A percentile compares a stretch with the other conserved stretches of the same genome.
phyloP scores from a whole-genome alignment of 768 basidiomycete species.

The Hemileccinum impolitum region DNA sequence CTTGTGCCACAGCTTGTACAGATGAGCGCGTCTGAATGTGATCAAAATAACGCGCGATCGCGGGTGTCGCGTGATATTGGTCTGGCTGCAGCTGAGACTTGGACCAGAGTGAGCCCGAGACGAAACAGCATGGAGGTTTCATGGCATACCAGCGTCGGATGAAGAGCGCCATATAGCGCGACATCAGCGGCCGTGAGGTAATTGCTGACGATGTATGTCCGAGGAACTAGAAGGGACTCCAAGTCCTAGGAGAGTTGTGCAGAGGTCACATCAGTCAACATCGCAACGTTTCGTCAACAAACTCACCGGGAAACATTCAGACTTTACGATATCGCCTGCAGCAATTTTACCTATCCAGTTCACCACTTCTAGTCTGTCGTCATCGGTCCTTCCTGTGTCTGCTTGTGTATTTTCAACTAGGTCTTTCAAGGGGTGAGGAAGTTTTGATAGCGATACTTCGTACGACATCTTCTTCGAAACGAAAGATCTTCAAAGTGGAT shows the following conservation, averaged over 20 bases:
- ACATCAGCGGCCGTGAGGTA: constrained; percentile 88
- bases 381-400: constrained; percentile 52
- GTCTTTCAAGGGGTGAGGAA: constrained; percentile 48
- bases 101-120: constrained; percentile 8
- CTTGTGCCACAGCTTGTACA: constrained; percentile 55
- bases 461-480: constrained; percentile 48
- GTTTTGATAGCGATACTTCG: constrained; percentile 44
- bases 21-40: constrained; percentile 77
- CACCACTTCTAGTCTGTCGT: constrained; percentile 60
- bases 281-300: not conserved
- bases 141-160: constrained; percentile 68
- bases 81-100: constrained; percentile 68
- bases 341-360: constrained; percentile 70
- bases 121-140: not conserved
- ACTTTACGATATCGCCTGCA: constrained; percentile 44
- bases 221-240: constrained; percentile 64
- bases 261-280: not conserved
- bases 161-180: constrained; percentile 85
- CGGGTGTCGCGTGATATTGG: constrained; percentile 78
- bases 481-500: constrained; percentile 8
- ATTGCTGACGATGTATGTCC: constrained; percentile 84
- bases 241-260: constrained; percentile 58
- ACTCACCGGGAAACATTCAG: constrained; percentile 49
- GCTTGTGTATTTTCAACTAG: constrained; percentile 44
- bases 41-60: constrained; percentile 91